These are phyloP conservation scores for Sextonia rubra DNA, from an alignment of 164 flowering plant species.

Conservation along the genomic window DNA sequence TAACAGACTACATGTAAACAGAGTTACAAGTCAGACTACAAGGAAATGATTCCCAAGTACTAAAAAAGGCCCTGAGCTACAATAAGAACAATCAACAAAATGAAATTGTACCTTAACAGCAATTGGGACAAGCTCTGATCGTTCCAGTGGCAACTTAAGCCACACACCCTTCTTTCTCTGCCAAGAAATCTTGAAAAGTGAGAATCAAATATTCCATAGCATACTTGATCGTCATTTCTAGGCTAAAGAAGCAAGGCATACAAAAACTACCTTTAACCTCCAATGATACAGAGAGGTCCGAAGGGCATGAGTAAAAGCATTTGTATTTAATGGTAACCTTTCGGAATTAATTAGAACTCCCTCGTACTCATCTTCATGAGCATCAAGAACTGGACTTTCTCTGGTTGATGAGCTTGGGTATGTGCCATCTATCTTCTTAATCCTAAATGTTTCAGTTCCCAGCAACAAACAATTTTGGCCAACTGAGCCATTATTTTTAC, in stretches of 20 bases:
- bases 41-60: too few species aligned
- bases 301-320: slow-evolving; percentile 46
- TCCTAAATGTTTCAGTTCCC: slow-evolving; percentile 11
- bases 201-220: neutral
- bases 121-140: slow-evolving; percentile 72
- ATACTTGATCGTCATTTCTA: too few species aligned
- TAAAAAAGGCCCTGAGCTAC: neutral
- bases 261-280: slow-evolving; percentile 52
- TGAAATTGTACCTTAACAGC: slow-evolving; percentile 57
- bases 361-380: slow-evolving; percentile 65
- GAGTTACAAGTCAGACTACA: too few species aligned
- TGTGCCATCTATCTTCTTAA: slow-evolving; percentile 39
- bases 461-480: slow-evolving; percentile 26
- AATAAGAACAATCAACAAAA: too few species aligned
- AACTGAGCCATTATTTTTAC: slow-evolving; percentile 24
- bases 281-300: slow-evolving; percentile 60
- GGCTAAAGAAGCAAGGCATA: neutral
- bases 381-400: slow-evolving; percentile 39
- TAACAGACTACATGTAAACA: too few species aligned
- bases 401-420: slow-evolving; percentile 18
- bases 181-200: slow-evolving; percentile 9
- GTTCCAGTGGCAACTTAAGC: slow-evolving; percentile 73
- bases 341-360: slow-evolving; percentile 65
- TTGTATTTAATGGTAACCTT: slow-evolving; percentile 51
- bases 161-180: slow-evolving; percentile 93